Base-by-base conservation (phyloP, 139 green algal genomes). In the Mesotaenium endlicherianum region DNA sequence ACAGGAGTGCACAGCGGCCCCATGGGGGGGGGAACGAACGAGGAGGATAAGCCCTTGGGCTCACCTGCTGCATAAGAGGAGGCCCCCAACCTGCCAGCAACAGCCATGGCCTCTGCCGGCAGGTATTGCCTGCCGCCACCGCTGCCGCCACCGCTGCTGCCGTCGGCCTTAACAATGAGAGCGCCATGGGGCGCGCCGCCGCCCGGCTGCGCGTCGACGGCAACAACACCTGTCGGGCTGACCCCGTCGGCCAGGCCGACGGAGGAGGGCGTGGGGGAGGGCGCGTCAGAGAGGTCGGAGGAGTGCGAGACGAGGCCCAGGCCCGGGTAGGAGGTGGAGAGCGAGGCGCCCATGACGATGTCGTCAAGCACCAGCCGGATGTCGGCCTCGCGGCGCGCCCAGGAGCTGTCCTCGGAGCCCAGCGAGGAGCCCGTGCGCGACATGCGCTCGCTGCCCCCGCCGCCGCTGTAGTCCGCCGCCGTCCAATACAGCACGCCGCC, bases 401-500 rank as follows among this genome's bases (percentile, higher is more conserved):
- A 85, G 6, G 36, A 81, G 45, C 69, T 81, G 31, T 81, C 80
- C 44, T 86, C 69, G 26, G 80, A 86, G 55, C 80, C 59, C 8
- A 74, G 44, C 0, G 80, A 86, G 0, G 69, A 71, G 14, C 78
- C 78, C n/a, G 69, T 44, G 26, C 34, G 45, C 38, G 64, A 85
- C 0, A 31, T 40, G 40, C 42, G n/a, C 20, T 20, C 69, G 17
- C 58, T 20, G 0, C 40, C 57, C n/a, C 16, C 38, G 30, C 40
- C 77, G 30, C 55, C 57, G 3, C 31, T 3, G 67, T 77, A 83
- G 43, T 86, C 69, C 30, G 45, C 68, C 30, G 71, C 71, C 30
- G 42, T 81, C 80, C 80, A 86, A 68, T 86, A 86, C 16, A 86
- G 57, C 67, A 86, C 69, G 39, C 80, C 80, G 11, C 80, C 80